Percentiles rank a stretch among this genome's conserved stretches.
Evolutionary conservation across 2,329 filamentous ascomycete species (phyloP).

Genomic region (Diplodia seriata): DNA sequence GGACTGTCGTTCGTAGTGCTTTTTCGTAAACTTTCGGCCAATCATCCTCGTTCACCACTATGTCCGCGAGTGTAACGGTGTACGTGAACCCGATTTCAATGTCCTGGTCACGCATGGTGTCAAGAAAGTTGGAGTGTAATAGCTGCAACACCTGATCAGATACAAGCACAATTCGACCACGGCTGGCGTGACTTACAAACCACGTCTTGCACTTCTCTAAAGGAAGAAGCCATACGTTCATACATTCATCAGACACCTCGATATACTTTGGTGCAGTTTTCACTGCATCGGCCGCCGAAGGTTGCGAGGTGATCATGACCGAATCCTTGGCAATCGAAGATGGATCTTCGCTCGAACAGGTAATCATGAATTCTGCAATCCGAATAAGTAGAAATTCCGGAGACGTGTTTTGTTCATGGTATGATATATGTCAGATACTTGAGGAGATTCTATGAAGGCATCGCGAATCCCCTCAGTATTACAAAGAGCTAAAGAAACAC

Average conservation of each 20-base stretch:
- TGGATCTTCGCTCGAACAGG: slow-evolving; percentile 9
- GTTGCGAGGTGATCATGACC: slow-evolving; percentile 1
- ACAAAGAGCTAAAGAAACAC: background rate
- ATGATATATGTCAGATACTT: background rate
- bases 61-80: background rate
- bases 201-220: slow-evolving; percentile 9
- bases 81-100: background rate
- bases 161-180: background rate
- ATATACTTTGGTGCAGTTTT: background rate
- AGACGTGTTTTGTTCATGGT: background rate
- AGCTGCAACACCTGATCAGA: background rate
- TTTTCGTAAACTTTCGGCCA: slow-evolving; percentile 13
- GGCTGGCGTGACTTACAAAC: slow-evolving; percentile 11
- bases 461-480: background rate
- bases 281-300: background rate
- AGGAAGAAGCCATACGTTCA: slow-evolving; percentile 15
- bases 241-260: slow-evolving; percentile 10
- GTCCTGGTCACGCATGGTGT: background rate
- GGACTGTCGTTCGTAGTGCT: background rate
- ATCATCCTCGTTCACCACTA: background rate
- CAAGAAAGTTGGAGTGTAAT: background rate
- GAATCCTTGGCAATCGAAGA: background rate
- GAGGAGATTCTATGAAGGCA: background rate
- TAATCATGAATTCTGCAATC: slow-evolving; percentile 10
- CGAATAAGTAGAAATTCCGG: background rate